Percentiles rank a stretch among this genome's conserved stretches.
Conservation (phyloP, 2,329 filamentous ascomycete species). For the Fusarium beomiforme region DNA sequence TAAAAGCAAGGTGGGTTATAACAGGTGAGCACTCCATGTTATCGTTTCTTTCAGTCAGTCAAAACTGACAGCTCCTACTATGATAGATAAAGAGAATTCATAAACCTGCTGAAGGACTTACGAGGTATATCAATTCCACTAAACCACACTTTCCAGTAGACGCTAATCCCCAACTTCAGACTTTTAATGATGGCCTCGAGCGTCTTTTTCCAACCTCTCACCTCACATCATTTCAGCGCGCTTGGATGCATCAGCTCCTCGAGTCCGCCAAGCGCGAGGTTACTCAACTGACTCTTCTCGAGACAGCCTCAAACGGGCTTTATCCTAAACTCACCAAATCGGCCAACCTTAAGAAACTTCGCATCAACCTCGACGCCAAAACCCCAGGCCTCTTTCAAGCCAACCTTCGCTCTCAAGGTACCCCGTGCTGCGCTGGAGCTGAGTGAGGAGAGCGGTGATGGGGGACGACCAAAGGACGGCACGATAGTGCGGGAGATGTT, state of each 20-base stretch:
- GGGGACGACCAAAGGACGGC: slow-evolving; percentile 46
- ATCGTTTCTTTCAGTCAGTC: background rate
- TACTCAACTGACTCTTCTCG: slow-evolving; percentile 53
- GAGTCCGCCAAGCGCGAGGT: slow-evolving; percentile 56
- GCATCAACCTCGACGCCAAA: slow-evolving; percentile 58
- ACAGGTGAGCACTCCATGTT: slow-evolving; percentile 43
- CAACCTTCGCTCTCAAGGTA: slow-evolving; percentile 55
- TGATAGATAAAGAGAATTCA: slow-evolving; percentile 59
- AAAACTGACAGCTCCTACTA: background rate
- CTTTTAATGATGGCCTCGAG: slow-evolving; percentile 60
- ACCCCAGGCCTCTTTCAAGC: slow-evolving; percentile 53
- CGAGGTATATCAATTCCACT: slow-evolving; percentile 45
- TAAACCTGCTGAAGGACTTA: slow-evolving; percentile 51
- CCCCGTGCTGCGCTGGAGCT: slow-evolving; percentile 46
- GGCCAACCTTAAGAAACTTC: slow-evolving; percentile 56
- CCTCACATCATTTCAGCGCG: slow-evolving; percentile 54
- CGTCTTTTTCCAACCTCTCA: slow-evolving; percentile 56
- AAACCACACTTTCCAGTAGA: no score
- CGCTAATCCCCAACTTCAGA: slow-evolving; percentile 41
- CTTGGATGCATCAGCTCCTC: slow-evolving; percentile 60
- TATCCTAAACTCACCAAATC: slow-evolving; percentile 56
- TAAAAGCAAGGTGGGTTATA: slow-evolving; percentile 57
- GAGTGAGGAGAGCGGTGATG: slow-evolving; percentile 2
- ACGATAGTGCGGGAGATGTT: slow-evolving; percentile 49
- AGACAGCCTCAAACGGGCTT: slow-evolving; percentile 52